Percentiles rank a stretch among this genome's conserved stretches.
phyloP scores from a whole-genome alignment of 257 asterid species.

The Ballota nigra region DNA sequence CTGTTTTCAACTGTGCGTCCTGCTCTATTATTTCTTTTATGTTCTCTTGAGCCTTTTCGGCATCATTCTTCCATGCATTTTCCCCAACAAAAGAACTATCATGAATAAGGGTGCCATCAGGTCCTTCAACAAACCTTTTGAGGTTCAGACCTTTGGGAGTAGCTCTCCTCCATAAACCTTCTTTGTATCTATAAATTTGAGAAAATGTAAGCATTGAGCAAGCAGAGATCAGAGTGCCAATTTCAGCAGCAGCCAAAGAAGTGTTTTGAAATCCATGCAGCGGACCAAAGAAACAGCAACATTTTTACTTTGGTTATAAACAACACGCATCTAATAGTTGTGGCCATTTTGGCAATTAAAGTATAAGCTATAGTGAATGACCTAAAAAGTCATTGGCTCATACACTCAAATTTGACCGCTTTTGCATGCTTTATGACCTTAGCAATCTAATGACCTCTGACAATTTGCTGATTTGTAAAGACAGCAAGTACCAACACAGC shows the following conservation, averaged over 20 bases:
- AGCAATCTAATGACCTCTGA: constrained; percentile 13
- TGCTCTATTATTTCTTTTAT: constrained; percentile 54
- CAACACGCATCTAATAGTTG: constrained; percentile 6
- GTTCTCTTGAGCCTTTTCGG: constrained; percentile 46
- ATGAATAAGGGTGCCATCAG: constrained; percentile 77
- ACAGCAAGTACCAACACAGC: not conserved
- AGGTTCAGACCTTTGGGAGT: constrained; percentile 89
- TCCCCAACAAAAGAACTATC: constrained; percentile 91
- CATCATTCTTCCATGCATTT: constrained; percentile 89
- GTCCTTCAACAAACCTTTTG: constrained; percentile 84
- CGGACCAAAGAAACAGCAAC: not conserved
- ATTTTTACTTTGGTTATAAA: not conserved
- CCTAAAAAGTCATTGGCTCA: not conserved
- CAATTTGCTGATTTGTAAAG: not conserved
- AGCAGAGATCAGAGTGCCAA: constrained; percentile 5
- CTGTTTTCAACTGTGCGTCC: constrained; percentile 44
- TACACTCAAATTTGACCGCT: constrained; percentile 5
- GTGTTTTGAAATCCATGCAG: constrained; percentile 17
- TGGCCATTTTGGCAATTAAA: not conserved
- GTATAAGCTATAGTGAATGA: not conserved
- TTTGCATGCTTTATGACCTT: not conserved
- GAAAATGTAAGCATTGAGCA: constrained; percentile 16
- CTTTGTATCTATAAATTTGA: constrained; percentile 54
- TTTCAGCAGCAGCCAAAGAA: constrained; percentile 19
- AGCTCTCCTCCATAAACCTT: constrained; percentile 90